Base-by-base conservation (phyloP, 345 rosid genomes). In the Corymbia maculata region DNA sequence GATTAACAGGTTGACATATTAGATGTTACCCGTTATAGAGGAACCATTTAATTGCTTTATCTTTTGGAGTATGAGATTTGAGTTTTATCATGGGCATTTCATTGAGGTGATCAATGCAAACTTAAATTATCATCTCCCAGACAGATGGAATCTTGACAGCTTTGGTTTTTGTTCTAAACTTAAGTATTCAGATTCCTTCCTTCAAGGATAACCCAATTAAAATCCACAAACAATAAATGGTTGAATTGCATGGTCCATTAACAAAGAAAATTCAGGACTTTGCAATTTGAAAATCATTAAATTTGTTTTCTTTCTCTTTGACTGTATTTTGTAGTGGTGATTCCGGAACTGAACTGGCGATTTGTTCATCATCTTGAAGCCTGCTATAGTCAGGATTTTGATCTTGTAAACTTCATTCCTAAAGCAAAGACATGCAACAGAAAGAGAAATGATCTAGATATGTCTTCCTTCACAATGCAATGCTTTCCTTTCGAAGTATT, bases 91-190 rank as follows among this genome's bases (percentile, higher is more conserved):
- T 70, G 82, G 17, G 44, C 47, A 36, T 70, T 70, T 8, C 79
- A 70, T 36, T 70, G 82, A 36, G 80, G 45, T 70, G 80, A 70
- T 70, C 80, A 36, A 70, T 32, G 80, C 45, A 17, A 32, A 68
- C 13, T 68, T 16, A 70, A 36, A 36, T 70, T 36, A 19, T 70
- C 82, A 9, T 70, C 44, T 44, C 13, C 45, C 68, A 61, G 89
- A 88, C 30, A 50, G 88, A 49, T 57, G 89, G 89, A 91, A 86
- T 88, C 92, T 53, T 86, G 44, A 88, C 89, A 89, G 86, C 88
- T 86, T 36, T 70, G 26, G 47, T 70, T 70, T 36, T 26, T 70
- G 47, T 70, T 19, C 47, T 70, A 36, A 70, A 70, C 22, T 70
- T 36, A 70, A 70, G 47, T 9, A 36, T 70, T 70, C 47, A 17